Evolutionary conservation across 1,284 basidiomycete genomes (phyloP).

Genomic region (Ceratobasidium sp.): DNA sequence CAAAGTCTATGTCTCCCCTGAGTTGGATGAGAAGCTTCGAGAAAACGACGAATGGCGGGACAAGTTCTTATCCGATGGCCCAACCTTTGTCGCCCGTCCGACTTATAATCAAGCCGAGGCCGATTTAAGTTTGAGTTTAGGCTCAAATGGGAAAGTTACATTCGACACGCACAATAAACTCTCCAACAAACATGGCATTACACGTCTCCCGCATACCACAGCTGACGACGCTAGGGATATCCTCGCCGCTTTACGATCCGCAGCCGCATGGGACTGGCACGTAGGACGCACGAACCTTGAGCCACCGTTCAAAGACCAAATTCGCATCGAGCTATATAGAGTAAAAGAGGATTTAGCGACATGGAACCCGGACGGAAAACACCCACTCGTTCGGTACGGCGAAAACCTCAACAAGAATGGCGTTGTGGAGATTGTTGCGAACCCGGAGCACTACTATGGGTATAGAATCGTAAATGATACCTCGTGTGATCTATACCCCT

Average conservation of each 20-base stretch:
- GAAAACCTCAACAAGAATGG: slow-evolving; percentile 61
- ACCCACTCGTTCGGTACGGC: slow-evolving; percentile 56
- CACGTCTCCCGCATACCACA: background rate
- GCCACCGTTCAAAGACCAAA: slow-evolving; percentile 2
- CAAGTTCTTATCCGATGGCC: background rate
- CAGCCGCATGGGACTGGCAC: slow-evolving; percentile 32
- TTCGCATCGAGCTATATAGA: slow-evolving; percentile 3
- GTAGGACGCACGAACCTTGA: background rate
- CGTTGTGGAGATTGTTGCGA: slow-evolving; percentile 59
- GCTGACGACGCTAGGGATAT: background rate
- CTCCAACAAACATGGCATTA: background rate
- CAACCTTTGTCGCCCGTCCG: background rate
- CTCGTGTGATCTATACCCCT: slow-evolving; percentile 64
- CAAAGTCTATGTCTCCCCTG: background rate
- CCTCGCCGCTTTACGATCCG: background rate
- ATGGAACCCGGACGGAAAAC: slow-evolving; percentile 60
- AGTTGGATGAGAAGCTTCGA: background rate
- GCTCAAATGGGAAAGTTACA: background rate
- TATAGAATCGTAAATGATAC: slow-evolving; percentile 63
- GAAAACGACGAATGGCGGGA: background rate
- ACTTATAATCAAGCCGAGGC: background rate
- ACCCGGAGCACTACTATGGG: slow-evolving; percentile 58
- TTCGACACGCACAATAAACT: slow-evolving; percentile 26
- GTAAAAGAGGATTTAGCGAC: slow-evolving; percentile 60
- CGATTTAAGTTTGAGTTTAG: slow-evolving; percentile 6